Evolutionary conservation across 164 flowering plant species (phyloP).

Genomic region (Kalanchoe fedtschenkoi): DNA sequence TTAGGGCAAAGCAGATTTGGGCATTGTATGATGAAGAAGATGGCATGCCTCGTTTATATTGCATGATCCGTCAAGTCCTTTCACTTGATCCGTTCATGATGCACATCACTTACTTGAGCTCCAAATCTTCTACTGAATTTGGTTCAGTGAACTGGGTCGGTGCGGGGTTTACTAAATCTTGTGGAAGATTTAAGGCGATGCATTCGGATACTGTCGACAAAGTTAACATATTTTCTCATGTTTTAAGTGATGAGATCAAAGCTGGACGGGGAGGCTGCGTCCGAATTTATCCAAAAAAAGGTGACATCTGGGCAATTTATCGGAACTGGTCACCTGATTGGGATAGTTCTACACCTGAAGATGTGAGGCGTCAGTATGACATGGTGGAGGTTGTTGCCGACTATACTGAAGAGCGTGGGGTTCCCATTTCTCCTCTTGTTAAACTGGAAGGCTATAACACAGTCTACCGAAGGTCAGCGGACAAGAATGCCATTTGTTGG

Average conservation of each 20-base stretch:
- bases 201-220: conserved; percentile 50
- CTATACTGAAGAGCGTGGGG: conserved; percentile 62
- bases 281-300: conserved; percentile 60
- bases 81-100: conserved; percentile 74
- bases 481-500: conserved; percentile 36
- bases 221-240: conserved; percentile 81
- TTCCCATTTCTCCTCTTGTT: conserved; percentile 47
- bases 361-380: conserved; percentile 65
- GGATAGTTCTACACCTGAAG: conserved; percentile 53
- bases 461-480: conserved; percentile 39
- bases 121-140: conserved; percentile 59
- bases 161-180: conserved; percentile 66
- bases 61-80: conserved; percentile 59
- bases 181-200: conserved; percentile 66
- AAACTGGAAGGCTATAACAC: conserved; percentile 70
- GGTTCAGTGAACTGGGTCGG: conserved; percentile 58
- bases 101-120: conserved; percentile 52
- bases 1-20: conserved; percentile 86
- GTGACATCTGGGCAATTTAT: conserved; percentile 88
- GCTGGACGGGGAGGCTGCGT: conserved; percentile 67
- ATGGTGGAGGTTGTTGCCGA: conserved; percentile 89
- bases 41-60: conserved; percentile 94
- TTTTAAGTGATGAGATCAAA: conserved; percentile 38
- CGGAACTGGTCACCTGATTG: conserved; percentile 74
- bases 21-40: conserved; percentile 90